Evolutionary conservation across 495 filamentous ascomycete species (phyloP).

Genomic region (Neurospora cerealis): DNA sequence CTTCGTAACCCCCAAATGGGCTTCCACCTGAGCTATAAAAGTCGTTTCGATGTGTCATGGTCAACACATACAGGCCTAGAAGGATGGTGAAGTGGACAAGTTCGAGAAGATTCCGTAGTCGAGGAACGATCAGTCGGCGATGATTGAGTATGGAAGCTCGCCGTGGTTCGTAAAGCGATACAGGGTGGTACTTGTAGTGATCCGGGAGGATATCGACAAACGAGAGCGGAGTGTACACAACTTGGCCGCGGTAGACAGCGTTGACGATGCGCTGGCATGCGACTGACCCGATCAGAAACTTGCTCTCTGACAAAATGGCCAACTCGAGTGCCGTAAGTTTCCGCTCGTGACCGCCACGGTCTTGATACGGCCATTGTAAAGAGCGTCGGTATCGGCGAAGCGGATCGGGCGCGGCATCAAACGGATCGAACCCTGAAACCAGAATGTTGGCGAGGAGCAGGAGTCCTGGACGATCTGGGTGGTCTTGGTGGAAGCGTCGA

Average conservation of each 20-base stretch:
- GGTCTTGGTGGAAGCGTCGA: slow-evolving; percentile 51
- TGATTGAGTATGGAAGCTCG: slow-evolving; percentile 52
- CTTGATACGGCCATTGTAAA: slow-evolving; percentile 33
- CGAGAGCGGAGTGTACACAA: slow-evolving; percentile 51
- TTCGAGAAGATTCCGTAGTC: slow-evolving; percentile 49
- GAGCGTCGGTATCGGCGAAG: slow-evolving; percentile 29
- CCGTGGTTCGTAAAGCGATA: slow-evolving; percentile 51
- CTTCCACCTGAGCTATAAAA: slow-evolving; percentile 32
- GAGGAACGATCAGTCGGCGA: slow-evolving; percentile 54
- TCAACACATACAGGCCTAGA: slow-evolving; percentile 44
- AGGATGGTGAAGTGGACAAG: slow-evolving; percentile 48
- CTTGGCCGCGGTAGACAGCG: slow-evolving; percentile 46
- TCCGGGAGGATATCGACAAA: slow-evolving; percentile 58
- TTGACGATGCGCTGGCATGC: slow-evolving; percentile 52
- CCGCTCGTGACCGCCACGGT: slow-evolving; percentile 40
- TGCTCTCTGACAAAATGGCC: slow-evolving; percentile 54
- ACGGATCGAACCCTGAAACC: slow-evolving; percentile 54
- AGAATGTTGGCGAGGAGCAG: slow-evolving; percentile 49
- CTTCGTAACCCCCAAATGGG: slow-evolving; percentile 34
- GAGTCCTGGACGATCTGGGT: slow-evolving; percentile 44
- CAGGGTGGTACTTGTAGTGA: slow-evolving; percentile 54
- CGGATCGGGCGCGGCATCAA: slow-evolving; percentile 44
- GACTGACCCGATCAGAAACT: slow-evolving; percentile 45
- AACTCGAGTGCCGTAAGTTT: slow-evolving; percentile 53
- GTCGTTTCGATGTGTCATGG: slow-evolving; percentile 40